Evolutionary conservation across 2,329 filamentous ascomycete species (phyloP), one percentile per base, ranked within the genome.

Genomic region (Colletotrichum melonis): DNA sequence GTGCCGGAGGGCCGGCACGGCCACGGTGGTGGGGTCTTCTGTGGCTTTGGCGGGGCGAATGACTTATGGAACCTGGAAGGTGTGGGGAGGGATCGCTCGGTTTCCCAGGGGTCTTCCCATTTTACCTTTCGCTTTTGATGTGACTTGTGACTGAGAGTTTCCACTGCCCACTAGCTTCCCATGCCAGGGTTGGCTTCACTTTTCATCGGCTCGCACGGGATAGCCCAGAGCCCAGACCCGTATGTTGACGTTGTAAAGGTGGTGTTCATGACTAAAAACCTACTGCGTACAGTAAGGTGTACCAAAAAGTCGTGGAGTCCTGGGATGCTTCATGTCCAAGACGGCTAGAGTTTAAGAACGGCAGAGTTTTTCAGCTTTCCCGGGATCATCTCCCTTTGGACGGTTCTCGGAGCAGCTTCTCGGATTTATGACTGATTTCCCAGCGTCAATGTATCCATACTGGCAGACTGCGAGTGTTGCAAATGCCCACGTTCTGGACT

Each of bases 31-130:
- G 38, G 38, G 19, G 38, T 42, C 6, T 16, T 42, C 16, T 42
- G 70, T 73, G 71, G 71, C 67, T 73, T 66, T 59, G 42, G 71
- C 67, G 14, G 67, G 56, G 55, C 55, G 28, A 46, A 56, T 56
- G 32, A 55, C 55, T 49, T 42, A 12, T 11, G 5, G 38, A 19
- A 42, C 38, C 38, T 42, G 38, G 38, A 22, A 49, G 19, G 42
- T 49, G 42, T 69, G 66, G 49, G 58, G 32, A 30, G 35, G 62
- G 67, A 66, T 70, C 70, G 42, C 60, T 52, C 54, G 32, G 32
- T 38, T 67, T 32, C 62, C 35, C 42, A 38, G 28, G 62, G 71
- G 38, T 49, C 35, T 62, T 60, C 55, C 54, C 26, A 14, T 11
- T 56, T 19, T 46, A 65, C 32, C 49, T 26, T 54, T 62, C 24